Percentiles rank a stretch among this genome's conserved stretches.
Conservation (phyloP, 805 yeast genomes). For the Ogataea ganodermae region DNA sequence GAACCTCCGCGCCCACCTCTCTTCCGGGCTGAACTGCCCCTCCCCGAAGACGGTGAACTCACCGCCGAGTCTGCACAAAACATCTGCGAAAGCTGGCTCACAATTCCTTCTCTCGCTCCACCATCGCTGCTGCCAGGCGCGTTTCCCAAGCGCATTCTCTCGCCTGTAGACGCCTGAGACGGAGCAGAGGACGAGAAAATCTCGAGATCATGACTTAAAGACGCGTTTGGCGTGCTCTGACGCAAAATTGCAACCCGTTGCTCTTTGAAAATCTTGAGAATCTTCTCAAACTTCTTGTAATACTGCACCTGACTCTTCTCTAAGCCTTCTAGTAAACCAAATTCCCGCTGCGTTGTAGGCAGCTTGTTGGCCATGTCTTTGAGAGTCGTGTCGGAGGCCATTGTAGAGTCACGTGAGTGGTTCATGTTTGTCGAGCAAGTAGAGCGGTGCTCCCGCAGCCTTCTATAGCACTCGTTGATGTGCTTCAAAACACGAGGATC, state of each 20-base stretch:
- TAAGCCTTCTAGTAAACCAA: constrained; percentile 41
- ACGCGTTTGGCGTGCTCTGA: constrained; percentile 3
- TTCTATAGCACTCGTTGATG: constrained; percentile 32
- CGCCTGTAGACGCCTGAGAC: constrained; percentile 13
- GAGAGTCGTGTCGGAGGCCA: constrained; percentile 43
- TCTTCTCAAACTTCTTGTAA: constrained; percentile 27
- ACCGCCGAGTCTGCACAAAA: constrained; percentile 10
- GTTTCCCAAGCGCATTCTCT: neutral
- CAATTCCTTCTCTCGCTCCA: constrained; percentile 11
- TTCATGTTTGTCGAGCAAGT: constrained; percentile 44
- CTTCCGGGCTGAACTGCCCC: neutral
- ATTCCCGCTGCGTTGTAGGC: constrained; percentile 54
- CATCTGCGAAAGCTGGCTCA: constrained; percentile 22
- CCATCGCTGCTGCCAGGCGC: constrained; percentile 9
- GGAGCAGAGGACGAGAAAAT: constrained; percentile 23
- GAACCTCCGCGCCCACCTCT: constrained; percentile 3
- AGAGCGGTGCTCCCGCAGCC: constrained; percentile 44
- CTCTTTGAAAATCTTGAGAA: constrained; percentile 27
- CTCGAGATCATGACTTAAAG: constrained; percentile 12
- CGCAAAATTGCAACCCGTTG: constrained; percentile 16
- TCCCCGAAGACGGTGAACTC: neutral
- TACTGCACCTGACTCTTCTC: constrained; percentile 32
- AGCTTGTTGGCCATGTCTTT: constrained; percentile 56
- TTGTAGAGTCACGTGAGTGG: constrained; percentile 35
- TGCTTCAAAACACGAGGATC: constrained; percentile 31